phyloP scores from a whole-genome alignment of 2,329 filamentous ascomycete species.

The Huntiella decipiens region DNA sequence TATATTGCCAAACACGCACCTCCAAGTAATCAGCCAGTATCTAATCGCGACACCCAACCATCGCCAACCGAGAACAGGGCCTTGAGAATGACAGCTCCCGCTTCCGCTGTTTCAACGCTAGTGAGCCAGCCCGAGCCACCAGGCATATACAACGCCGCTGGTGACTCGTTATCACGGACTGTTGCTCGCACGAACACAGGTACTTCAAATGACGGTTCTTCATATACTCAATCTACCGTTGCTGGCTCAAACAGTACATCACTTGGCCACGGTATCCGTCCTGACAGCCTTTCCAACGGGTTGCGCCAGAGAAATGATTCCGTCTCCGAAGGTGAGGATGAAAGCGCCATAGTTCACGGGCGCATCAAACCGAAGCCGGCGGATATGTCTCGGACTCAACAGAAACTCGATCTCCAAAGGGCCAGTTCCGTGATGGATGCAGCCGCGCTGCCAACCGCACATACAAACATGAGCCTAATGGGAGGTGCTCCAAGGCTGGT shows the following conservation, averaged over 20 bases:
- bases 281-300: neutral
- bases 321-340: conserved; percentile 19
- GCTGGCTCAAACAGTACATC: no score
- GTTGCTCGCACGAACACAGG: no score
- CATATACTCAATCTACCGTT: no score
- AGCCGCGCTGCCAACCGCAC: conserved; percentile 14
- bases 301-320: neutral
- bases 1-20: conserved; percentile 18
- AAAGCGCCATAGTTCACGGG: conserved; percentile 12
- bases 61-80: neutral
- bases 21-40: neutral
- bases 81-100: conserved; percentile 2
- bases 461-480: conserved; percentile 19
- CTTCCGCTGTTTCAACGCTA: conserved; percentile 1
- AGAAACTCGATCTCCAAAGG: conserved; percentile 56
- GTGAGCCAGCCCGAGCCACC: no score
- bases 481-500: conserved; percentile 28
- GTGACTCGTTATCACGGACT: no score
- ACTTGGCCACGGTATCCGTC: neutral
- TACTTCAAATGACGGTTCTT: no score
- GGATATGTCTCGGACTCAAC: conserved; percentile 49
- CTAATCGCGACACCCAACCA: neutral
- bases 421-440: conserved; percentile 55
- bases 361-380: conserved; percentile 24
- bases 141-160: no score